Base-by-base conservation (phyloP, 1,139 yeast genomes). In the Pichia sp. region DNA sequence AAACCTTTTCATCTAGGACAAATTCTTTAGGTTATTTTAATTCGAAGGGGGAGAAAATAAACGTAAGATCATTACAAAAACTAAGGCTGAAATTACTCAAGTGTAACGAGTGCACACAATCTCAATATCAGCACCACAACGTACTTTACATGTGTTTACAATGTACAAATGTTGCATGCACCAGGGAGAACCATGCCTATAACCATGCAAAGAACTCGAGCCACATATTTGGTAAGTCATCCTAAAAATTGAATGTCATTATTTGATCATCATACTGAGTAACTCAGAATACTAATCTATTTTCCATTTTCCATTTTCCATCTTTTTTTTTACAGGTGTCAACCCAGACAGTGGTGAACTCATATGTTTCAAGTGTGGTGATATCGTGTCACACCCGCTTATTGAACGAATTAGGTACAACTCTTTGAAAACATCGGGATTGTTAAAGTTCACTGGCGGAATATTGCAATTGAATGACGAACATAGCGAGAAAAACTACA, bases 161-260 rank as follows among this genome's bases (percentile, higher is more conserved):
- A 52, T 87, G 96, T 55, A 81, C 91, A 2, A 78, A 74, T 51
- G 76, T 82, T 37, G 94, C 94, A 1, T 87, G 96, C 54, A 65
- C 72, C 60, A 58, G 62, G 35, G 58, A 64, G 23, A 56, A 63
- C 27, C 94, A 85, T 59, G 78, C 82, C 22, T 59, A 65, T 39
- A 54, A 59, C 16, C 96, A 87, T 60, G 76, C 76, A 29, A 70
- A 71, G 48, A 55, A 63, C 24, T 64, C 69, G 13, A 79, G 77
- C 33, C 98, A 88, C 63, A 60, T 72, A 18, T 79, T 88, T 56
- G 94, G n/a, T n/a, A 64, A 52, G 50, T 63, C 19, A n/a, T 19
- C 11, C 23, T 10, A 19, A n/a, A 13, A 9, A 13, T 6, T 5
- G 2, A 5, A 18, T 12, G 12, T 13, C 5, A 15, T 26, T 16